Evolutionary conservation across 768 basidiomycete genomes (phyloP).

Genomic region (Royoungia palumana): DNA sequence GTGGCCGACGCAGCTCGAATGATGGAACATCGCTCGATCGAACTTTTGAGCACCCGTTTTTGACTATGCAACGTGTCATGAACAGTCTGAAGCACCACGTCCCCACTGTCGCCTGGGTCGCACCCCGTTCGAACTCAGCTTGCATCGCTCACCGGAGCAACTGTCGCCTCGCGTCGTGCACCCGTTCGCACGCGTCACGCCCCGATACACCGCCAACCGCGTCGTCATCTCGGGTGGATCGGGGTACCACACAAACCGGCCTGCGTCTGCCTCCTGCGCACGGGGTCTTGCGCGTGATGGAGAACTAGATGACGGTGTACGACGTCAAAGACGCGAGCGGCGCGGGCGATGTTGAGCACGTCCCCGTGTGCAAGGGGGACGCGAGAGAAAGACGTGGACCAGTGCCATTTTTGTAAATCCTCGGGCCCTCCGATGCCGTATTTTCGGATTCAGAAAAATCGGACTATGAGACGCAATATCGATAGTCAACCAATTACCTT

Average conservation of each 20-base stretch:
- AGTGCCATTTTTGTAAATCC: no score
- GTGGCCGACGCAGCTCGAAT: no score
- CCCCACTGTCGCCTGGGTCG: slow-evolving; percentile 30
- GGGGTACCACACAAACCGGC: slow-evolving; percentile 35
- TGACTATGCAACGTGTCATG: no score
- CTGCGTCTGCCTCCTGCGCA: slow-evolving; percentile 41
- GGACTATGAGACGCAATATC: no score
- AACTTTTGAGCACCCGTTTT: no score
- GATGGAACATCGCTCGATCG: no score
- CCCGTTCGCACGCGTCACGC: slow-evolving; percentile 32
- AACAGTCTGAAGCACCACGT: slow-evolving; percentile 39
- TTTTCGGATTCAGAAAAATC: no score
- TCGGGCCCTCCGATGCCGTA: no score
- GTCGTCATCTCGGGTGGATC: slow-evolving; percentile 30
- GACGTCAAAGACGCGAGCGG: slow-evolving; percentile 44
- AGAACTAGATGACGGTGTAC: slow-evolving; percentile 50
- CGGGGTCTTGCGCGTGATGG: slow-evolving; percentile 43
- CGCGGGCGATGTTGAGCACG: slow-evolving; percentile 35
- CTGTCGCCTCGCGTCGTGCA: slow-evolving; percentile 39
- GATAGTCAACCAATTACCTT: no score
- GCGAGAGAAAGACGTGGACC: no score
- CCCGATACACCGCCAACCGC: slow-evolving; percentile 17
- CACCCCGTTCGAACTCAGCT: slow-evolving; percentile 33
- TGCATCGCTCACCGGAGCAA: slow-evolving; percentile 36
- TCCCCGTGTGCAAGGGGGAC: slow-evolving; percentile 40